Base-by-base conservation (phyloP, 768 basidiomycete species). In the Suillus luteus region DNA sequence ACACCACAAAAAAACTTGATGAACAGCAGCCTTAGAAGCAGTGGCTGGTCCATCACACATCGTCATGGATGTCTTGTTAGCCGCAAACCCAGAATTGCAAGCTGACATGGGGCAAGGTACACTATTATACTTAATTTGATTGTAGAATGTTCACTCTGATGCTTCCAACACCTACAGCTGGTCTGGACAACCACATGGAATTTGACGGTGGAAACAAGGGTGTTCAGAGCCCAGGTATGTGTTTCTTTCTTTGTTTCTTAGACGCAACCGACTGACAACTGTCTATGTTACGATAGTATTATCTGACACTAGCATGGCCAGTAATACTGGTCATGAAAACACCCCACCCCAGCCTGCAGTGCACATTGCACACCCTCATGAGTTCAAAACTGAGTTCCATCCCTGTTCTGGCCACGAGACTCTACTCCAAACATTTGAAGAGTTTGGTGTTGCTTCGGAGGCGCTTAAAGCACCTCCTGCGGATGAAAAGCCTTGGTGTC, bases 351-450 rank as follows among this genome's bases (percentile, higher is more conserved):
- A 11, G n/a, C 46, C 46, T 48, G n/a, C 19, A n/a, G 44, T n/a
- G 19, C 8, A 46, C 3, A 46, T n/a, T n/a, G 44, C 0, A 46
- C n/a, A n/a, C 44, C 41, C 41, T 44, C 43, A 19, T 19, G 54
- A 65, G 7, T 67, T 76, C 66, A 69, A 68, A 59, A 70, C 67
- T 0, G 65, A 74, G 38, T 75, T 67, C 48, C 74, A 77, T 55
- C 71, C 70, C 6, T 31, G 57, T 31, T 68, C 67, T 67, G 57
- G 65, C 10, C 54, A 35, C 8, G 38, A 61, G 1, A 37, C 64
- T 1, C 52, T 58, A 5, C 57, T 69, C 41, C 55, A 68, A n/a
- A 57, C 38, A 11, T 72, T 69, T 40, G 62, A 66, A 3, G 64
- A 72, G 22, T 71, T 70, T 38, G 33, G 35, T 2, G 14, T 38